Percentiles rank a stretch among this genome's conserved stretches.
These are phyloP conservation scores for Lasiodiplodia sp. DNA, from an alignment of 2,329 filamentous ascomycete genomes.

Conservation along the genomic window DNA sequence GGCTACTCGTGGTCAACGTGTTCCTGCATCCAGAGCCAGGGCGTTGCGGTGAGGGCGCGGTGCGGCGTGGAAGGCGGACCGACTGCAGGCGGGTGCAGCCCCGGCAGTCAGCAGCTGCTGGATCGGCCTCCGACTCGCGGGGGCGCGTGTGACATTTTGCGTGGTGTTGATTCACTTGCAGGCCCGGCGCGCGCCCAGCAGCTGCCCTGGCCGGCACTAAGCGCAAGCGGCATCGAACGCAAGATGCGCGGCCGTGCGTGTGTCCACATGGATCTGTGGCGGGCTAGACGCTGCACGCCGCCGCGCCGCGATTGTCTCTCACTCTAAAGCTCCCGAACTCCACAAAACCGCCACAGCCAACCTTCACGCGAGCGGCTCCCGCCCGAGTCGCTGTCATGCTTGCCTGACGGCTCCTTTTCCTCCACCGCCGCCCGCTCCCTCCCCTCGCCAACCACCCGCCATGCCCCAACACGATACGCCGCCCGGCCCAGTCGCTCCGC, in stretches of 20 bases:
- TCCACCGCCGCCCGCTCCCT: conserved; percentile 22
- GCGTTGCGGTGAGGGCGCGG: conserved; percentile 21
- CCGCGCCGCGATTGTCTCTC: conserved; percentile 27
- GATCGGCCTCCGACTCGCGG: conserved; percentile 19
- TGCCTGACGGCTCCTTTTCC: conserved; percentile 29
- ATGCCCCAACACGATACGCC: conserved; percentile 31
- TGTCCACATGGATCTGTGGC: conserved; percentile 22
- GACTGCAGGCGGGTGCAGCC: conserved; percentile 22
- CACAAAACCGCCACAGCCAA: conserved; percentile 26
- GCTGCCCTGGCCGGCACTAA: conserved; percentile 13
- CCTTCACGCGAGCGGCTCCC: conserved; percentile 25
- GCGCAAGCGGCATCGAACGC: conserved; percentile 8
- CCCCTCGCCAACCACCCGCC: conserved; percentile 28
- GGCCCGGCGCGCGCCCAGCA: conserved; percentile 6
- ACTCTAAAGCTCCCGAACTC: conserved; percentile 26
- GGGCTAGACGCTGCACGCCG: conserved; percentile 22
- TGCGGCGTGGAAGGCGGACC: conserved; percentile 26
- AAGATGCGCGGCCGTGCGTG: conserved; percentile 12
- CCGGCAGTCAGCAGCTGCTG: conserved; percentile 17
- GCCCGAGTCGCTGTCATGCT: conserved; percentile 28
- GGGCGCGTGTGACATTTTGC: conserved; percentile 26
- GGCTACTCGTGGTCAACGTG: conserved; percentile 12
- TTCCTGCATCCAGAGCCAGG: conserved; percentile 20
- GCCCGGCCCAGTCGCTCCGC: conserved; percentile 26
- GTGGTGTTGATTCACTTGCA: conserved; percentile 27